phyloP scores from a whole-genome alignment of 495 filamentous ascomycete species.

The Thermothielavioides terrestris region DNA sequence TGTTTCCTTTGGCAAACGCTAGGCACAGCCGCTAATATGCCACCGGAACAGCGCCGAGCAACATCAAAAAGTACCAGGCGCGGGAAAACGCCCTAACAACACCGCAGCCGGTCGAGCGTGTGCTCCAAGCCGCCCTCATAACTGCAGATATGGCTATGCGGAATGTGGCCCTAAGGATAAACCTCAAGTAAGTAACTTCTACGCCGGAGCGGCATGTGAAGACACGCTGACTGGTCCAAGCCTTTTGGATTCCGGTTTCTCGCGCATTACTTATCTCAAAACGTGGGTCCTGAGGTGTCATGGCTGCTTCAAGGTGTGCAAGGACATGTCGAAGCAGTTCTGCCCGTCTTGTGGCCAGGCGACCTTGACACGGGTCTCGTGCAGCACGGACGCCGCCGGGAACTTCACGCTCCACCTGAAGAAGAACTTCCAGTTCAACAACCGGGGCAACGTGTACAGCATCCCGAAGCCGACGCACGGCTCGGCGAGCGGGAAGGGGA shows the following conservation, averaged over 20 bases:
- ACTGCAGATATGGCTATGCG: slow-evolving; percentile 97
- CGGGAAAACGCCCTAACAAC: slow-evolving; percentile 45
- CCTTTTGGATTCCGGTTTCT: slow-evolving; percentile 67
- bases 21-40: neutral
- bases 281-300: slow-evolving; percentile 90
- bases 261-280: slow-evolving; percentile 69
- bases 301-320: slow-evolving; percentile 80
- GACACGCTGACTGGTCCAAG: slow-evolving; percentile 12
- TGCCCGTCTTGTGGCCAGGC: slow-evolving; percentile 84
- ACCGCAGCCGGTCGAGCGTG: slow-evolving; percentile 45
- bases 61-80: slow-evolving; percentile 75
- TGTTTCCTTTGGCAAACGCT: too few species aligned
- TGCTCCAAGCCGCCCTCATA: slow-evolving; percentile 74
- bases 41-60: slow-evolving; percentile 57
- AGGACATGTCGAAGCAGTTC: slow-evolving; percentile 85
- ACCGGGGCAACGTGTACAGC: slow-evolving; percentile 77
- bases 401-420: slow-evolving; percentile 84
- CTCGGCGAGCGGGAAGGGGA: slow-evolving; percentile 63
- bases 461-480: slow-evolving; percentile 87
- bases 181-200: slow-evolving; percentile 52
- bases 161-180: slow-evolving; percentile 89
- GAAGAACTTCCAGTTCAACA: slow-evolving; percentile 95
- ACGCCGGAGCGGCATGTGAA: neutral
- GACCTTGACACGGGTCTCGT: slow-evolving; percentile 77
- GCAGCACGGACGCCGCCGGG: slow-evolving; percentile 70